Percentiles rank a stretch among this genome's conserved stretches.
phyloP scores from a whole-genome alignment of 2,329 filamentous ascomycete genomes.

The Colletotrichum sp. region DNA sequence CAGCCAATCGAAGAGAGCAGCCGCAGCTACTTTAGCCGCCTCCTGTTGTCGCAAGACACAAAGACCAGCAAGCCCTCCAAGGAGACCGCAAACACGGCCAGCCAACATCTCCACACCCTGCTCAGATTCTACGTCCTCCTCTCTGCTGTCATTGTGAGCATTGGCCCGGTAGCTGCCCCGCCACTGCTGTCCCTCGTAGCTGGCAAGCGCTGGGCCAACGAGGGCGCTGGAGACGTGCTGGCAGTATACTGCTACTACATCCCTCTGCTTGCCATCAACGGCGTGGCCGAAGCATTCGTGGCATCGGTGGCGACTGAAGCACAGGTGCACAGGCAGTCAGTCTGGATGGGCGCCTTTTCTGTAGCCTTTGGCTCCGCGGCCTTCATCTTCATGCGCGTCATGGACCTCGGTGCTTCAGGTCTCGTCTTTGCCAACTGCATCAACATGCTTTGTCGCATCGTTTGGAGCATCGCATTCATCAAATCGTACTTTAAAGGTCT shows the following conservation, averaged over 20 bases:
- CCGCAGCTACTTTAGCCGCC: constrained; percentile 84
- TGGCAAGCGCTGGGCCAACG: constrained; percentile 75
- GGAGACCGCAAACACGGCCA: constrained; percentile 40
- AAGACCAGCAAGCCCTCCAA: constrained; percentile 20
- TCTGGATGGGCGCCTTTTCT: constrained; percentile 87
- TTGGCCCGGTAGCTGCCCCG: constrained; percentile 80
- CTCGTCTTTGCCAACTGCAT: constrained; percentile 86
- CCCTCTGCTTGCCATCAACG: constrained; percentile 89
- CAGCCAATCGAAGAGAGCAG: constrained; percentile 96
- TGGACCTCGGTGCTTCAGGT: constrained; percentile 76
- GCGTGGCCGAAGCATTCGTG: constrained; percentile 91
- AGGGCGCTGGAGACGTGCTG: constrained; percentile 76
- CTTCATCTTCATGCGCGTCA: constrained; percentile 73
- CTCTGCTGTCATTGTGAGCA: constrained; percentile 67
- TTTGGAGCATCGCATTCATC: constrained; percentile 82
- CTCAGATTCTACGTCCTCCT: constrained; percentile 78
- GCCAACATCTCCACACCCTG: constrained; percentile 63
- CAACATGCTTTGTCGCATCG: constrained; percentile 86
- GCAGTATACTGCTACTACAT: constrained; percentile 91
- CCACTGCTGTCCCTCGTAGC: constrained; percentile 77
- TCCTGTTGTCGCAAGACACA: constrained; percentile 56
- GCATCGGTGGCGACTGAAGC: constrained; percentile 79
- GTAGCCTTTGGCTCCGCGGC: constrained; percentile 75
- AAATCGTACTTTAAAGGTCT: constrained; percentile 61
- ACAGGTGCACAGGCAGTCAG: constrained; percentile 77